Conservation (phyloP, 2,329 filamentous ascomycete genomes). For the Thermochaetoides dissita region DNA sequence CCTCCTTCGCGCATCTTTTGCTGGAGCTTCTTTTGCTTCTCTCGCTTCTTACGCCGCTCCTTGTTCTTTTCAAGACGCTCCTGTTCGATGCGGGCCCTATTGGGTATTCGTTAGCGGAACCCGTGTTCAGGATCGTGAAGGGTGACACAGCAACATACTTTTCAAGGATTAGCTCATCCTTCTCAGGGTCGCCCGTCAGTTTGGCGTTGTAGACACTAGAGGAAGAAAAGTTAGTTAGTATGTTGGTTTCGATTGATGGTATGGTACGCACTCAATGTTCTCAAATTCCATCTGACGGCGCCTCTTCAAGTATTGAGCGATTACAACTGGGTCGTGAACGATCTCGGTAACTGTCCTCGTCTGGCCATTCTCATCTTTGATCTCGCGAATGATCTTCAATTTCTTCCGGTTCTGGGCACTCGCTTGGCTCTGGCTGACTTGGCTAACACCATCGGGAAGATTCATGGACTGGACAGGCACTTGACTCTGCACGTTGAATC, state of each 20-base stretch:
- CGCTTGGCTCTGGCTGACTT: constrained; percentile 57
- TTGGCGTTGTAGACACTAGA: constrained; percentile 43
- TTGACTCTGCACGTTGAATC: constrained; percentile 59
- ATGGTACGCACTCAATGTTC: constrained; percentile 51
- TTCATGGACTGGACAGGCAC: constrained; percentile 51
- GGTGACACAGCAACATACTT: constrained; percentile 26
- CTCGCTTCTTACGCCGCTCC: constrained; percentile 75
- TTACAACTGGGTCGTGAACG: constrained; percentile 71
- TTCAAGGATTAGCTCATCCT: constrained; percentile 46
- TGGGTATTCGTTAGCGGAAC: constrained; percentile 15
- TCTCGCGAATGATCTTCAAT: constrained; percentile 57
- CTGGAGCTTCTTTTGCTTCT: constrained; percentile 66
- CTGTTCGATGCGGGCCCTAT: constrained; percentile 58
- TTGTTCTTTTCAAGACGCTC: constrained; percentile 81
- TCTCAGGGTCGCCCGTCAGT: constrained; percentile 52
- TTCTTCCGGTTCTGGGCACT: constrained; percentile 56
- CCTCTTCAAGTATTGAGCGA: constrained; percentile 74
- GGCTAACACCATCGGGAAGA: constrained; percentile 66
- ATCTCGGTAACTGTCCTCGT: constrained; percentile 47
- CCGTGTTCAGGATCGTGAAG: constrained; percentile 2
- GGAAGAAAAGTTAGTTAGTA: constrained; percentile 9
- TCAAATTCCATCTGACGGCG: constrained; percentile 53
- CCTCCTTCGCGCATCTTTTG: constrained; percentile 24
- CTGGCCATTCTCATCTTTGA: constrained; percentile 46
- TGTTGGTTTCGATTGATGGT: background rate